Base-by-base conservation (phyloP, 495 filamentous ascomycete genomes). In the Podospora fimiseda region DNA sequence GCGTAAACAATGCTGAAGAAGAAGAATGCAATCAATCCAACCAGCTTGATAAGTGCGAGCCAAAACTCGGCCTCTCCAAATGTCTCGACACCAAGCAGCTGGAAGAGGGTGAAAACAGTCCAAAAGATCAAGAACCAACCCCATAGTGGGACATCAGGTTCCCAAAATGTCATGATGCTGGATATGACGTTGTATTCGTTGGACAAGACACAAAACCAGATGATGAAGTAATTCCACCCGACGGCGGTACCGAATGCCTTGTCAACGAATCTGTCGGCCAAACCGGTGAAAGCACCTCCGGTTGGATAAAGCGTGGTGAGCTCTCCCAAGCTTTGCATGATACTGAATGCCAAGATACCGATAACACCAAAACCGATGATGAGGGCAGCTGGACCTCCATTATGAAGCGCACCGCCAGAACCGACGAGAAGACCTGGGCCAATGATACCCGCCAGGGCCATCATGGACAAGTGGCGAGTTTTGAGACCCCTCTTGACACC, bases 161-260 rank as follows among this genome's bases (percentile, higher is more conserved):
- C 70, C 84, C 83, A 87, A 59, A 79, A 84, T 2, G 65, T 67
- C 19, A 85, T 66, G 27, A 84, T 83, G 53, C 77, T 81, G 18
- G 75, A 77, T 16, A 80, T 80, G 50, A 77, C 77, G 13, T 80
- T 81, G 39, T 80, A 74, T 62, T 83, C 80, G 55, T 80, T 78
- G 43, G 78, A 72, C 41, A 83, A 62, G 9, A 81, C 76, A 16
- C 74, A 66, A 55, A 79, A 68, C 85, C 86, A 89, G 52, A 78
- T 74, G 51, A 87, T 78, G 59, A 81, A 82, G 59, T 89, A 89
- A 59, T 87, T 83, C 85, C 86, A 89, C 23, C 89, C 89, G 57
- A 95, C 89, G 36, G 89, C 86, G 55, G 90, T 90, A 33, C 87
- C 89, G 69, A 90, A 81, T 38, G 84, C 84, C 41, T 85, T 82